Conservation (phyloP, 2,329 filamentous ascomycete species). For the Monosporascus sp. region DNA sequence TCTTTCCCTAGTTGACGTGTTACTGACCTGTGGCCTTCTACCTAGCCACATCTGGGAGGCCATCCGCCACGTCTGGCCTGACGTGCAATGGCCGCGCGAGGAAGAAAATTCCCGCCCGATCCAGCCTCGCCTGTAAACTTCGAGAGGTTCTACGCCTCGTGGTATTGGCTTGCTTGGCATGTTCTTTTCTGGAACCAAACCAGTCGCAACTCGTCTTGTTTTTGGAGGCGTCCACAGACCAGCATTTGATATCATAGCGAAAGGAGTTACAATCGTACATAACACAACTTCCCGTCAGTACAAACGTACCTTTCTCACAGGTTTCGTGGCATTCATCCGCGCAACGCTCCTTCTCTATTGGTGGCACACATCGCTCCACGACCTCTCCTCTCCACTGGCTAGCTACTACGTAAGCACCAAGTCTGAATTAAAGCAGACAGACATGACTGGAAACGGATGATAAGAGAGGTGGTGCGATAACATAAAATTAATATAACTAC, state of each 20-base stretch:
- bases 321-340: neutral
- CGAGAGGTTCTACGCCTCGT: neutral
- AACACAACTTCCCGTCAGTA: neutral
- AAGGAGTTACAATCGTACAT: neutral
- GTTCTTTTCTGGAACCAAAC: neutral
- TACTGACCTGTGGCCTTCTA: neutral
- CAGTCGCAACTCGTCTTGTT: neutral
- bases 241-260: neutral
- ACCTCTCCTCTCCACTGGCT: no score
- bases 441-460: no score
- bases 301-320: neutral
- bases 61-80: slow-evolving; percentile 85
- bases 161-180: neutral
- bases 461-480: no score
- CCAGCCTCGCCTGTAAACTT: slow-evolving; percentile 69
- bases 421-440: no score
- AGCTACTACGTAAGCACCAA: no score
- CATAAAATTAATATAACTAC: no score
- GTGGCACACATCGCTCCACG: no score
- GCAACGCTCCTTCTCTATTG: no score
- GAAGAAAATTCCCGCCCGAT: slow-evolving; percentile 54
- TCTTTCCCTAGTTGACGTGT: slow-evolving; percentile 11
- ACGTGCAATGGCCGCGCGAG: slow-evolving; percentile 75
- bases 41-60: slow-evolving; percentile 88
- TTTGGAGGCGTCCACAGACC: neutral